Evolutionary conservation across 83 land plant genomes (phyloP).

Genomic region (Diphasiastrum complanatum): DNA sequence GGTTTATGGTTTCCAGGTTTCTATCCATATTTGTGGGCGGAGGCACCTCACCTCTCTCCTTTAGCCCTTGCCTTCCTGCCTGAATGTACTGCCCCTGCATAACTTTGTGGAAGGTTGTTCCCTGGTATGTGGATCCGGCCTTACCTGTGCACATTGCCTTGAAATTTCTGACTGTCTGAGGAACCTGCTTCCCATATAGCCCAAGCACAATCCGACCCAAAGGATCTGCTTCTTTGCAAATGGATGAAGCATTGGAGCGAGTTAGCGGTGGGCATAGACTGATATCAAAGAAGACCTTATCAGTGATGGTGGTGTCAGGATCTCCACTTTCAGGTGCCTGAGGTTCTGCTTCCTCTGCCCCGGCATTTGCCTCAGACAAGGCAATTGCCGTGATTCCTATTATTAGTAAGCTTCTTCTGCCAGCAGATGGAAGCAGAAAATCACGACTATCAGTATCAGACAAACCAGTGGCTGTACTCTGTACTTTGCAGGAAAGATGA

Average conservation of each 20-base stretch:
- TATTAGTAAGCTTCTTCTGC: no score
- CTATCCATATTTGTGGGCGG: conserved; percentile 41
- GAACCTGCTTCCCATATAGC: conserved; percentile 80
- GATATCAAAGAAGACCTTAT: conserved; percentile 66
- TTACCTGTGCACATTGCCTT: conserved; percentile 59
- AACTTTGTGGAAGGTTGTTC: conserved; percentile 63
- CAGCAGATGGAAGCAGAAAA: no score
- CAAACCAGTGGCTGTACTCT: no score
- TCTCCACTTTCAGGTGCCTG: no score
- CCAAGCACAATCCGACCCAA: conserved; percentile 86
- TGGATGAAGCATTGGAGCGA: conserved; percentile 20
- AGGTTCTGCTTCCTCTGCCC: no score
- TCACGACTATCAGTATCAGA: no score
- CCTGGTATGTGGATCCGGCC: conserved; percentile 50
- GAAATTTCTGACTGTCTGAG: conserved; percentile 68
- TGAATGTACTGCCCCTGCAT: conserved; percentile 71
- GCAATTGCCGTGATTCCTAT: no score
- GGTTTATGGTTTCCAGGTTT: conserved; percentile 56
- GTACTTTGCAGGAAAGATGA: no score
- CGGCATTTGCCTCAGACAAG: no score
- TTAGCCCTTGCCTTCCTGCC: conserved; percentile 68
- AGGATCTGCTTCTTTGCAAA: conserved; percentile 48
- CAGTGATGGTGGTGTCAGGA: conserved; percentile 72
- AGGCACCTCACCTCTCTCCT: conserved; percentile 48
- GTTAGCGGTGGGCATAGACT: conserved; percentile 52